A percentile compares a stretch with the other conserved stretches of the same genome.
These are phyloP conservation scores for Oxalis stricta DNA, from an alignment of 441 rosid genomes.

Conservation along the genomic window DNA sequence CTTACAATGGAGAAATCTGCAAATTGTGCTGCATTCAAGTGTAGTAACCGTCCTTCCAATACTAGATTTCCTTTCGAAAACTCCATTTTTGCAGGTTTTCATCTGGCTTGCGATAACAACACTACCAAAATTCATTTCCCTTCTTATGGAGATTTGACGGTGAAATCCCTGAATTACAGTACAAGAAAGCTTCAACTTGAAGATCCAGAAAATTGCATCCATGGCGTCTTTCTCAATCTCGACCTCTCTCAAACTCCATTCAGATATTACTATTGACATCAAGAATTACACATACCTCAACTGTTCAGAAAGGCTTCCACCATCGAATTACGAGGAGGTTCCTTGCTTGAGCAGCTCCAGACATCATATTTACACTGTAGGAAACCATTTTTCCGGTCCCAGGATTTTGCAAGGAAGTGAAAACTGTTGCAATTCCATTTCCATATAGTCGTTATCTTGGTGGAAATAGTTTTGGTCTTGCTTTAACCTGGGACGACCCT, in stretches of 20 bases:
- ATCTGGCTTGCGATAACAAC: constrained; percentile 28
- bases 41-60: constrained; percentile 15
- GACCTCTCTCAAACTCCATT: constrained; percentile 40
- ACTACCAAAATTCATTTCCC: constrained; percentile 35
- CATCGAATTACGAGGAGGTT: constrained; percentile 19
- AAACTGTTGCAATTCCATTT: constrained; percentile 40
- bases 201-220: constrained; percentile 42
- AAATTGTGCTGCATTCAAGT: constrained; percentile 10
- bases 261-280: constrained; percentile 25
- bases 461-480: constrained; percentile 44
- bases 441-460: constrained; percentile 36
- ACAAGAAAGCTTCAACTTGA: constrained; percentile 21
- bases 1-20: constrained; percentile 7
- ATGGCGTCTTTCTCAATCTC: constrained; percentile 47
- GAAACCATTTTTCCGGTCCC: constrained; percentile 15
- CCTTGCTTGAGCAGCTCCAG: constrained; percentile 35
- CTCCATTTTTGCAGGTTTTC: constrained; percentile 21
- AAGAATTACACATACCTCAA: constrained; percentile 42
- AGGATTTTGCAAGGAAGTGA: constrained; percentile 26
- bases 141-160: constrained; percentile 25
- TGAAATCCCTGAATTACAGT: constrained; percentile 31
- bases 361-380: constrained; percentile 32
- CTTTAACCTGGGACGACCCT: constrained; percentile 37
- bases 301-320: constrained; percentile 27
- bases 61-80: constrained; percentile 31